These are phyloP conservation scores for Wickerhamiella sorbophila DNA, from an alignment of 805 yeast genomes.

Conservation along the genomic window DNA sequence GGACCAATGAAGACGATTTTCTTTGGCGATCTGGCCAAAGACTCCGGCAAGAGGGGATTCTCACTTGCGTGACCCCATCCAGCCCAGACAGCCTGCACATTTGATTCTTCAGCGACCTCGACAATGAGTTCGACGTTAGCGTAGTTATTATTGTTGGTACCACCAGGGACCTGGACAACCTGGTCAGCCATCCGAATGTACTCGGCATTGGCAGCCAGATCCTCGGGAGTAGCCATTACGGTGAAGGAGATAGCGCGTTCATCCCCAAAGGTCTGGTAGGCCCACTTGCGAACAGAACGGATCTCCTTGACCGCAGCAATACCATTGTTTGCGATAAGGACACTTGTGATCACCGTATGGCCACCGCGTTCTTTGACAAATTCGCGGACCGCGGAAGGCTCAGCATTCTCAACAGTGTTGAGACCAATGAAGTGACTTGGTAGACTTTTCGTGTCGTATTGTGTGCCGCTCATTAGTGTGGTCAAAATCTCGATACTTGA, in stretches of 20 bases:
- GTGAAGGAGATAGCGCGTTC: slow-evolving; percentile 88
- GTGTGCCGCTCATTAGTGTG: slow-evolving; percentile 9
- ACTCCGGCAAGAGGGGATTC: slow-evolving; percentile 88
- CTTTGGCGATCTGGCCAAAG: slow-evolving; percentile 82
- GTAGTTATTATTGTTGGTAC: slow-evolving; percentile 94
- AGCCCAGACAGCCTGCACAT: slow-evolving; percentile 99
- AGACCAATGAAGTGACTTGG: slow-evolving; percentile 72
- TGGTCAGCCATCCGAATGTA: slow-evolving; percentile 99
- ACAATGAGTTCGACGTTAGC: slow-evolving; percentile 97
- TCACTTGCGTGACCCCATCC: slow-evolving; percentile 99
- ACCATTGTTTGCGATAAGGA: slow-evolving; percentile 95
- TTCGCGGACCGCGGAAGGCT: slow-evolving; percentile 56
- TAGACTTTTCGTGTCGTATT: slow-evolving; percentile 26
- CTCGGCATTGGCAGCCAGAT: slow-evolving; percentile 90
- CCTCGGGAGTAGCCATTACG: slow-evolving; percentile 99
- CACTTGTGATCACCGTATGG: slow-evolving; percentile 76
- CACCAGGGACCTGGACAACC: slow-evolving; percentile 97
- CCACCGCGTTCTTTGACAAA: slow-evolving; percentile 80
- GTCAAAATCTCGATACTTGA: neutral
- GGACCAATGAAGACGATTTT: slow-evolving; percentile 93
- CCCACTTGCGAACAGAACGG: slow-evolving; percentile 96
- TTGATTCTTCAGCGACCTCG: slow-evolving; percentile 91
- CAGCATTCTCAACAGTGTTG: slow-evolving; percentile 63
- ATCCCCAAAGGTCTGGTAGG: slow-evolving; percentile 96
- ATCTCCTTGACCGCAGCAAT: slow-evolving; percentile 98